Evolutionary conservation across 1,284 basidiomycete species (phyloP).

Genomic region (Pseudozyma flocculosa): DNA sequence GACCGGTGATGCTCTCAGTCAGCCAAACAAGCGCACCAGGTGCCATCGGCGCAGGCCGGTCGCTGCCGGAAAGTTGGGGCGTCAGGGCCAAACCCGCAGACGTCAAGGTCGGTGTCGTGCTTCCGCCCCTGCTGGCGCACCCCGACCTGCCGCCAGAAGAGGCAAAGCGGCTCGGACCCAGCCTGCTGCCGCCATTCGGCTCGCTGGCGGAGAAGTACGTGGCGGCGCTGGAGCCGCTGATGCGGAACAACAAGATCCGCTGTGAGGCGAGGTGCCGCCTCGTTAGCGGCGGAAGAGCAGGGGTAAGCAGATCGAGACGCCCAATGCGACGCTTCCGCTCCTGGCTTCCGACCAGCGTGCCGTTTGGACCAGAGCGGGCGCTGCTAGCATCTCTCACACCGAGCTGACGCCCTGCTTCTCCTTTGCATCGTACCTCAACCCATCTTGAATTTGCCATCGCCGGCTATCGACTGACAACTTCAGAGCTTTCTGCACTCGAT

Average conservation of each 20-base stretch:
- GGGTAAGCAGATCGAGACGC: background rate
- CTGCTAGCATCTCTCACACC: too few relatives aligned
- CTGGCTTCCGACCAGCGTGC: too few relatives aligned
- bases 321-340: background rate
- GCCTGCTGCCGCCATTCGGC: conserved; percentile 24
- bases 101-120: conserved; percentile 35
- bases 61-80: conserved; percentile 18
- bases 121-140: conserved; percentile 17
- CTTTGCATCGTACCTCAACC: too few relatives aligned
- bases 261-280: conserved; percentile 40
- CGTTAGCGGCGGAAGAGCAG: conserved; percentile 16
- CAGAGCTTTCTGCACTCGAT: conserved; percentile 68
- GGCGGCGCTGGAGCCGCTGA: conserved; percentile 23
- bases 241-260: conserved; percentile 25
- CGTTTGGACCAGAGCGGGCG: too few relatives aligned
- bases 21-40: conserved; percentile 7
- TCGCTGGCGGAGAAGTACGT: conserved; percentile 38
- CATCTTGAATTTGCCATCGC: background rate
- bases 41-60: conserved; percentile 1
- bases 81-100: conserved; percentile 10
- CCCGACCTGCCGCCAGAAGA: conserved; percentile 15
- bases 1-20: conserved; percentile 39
- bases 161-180: conserved; percentile 2
- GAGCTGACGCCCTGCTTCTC: too few relatives aligned
- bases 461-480: too few relatives aligned